Evolutionary conservation across 1,284 basidiomycete species (phyloP), one percentile per base, ranked within the genome.

Genomic region (Trichosporon ovoides): DNA sequence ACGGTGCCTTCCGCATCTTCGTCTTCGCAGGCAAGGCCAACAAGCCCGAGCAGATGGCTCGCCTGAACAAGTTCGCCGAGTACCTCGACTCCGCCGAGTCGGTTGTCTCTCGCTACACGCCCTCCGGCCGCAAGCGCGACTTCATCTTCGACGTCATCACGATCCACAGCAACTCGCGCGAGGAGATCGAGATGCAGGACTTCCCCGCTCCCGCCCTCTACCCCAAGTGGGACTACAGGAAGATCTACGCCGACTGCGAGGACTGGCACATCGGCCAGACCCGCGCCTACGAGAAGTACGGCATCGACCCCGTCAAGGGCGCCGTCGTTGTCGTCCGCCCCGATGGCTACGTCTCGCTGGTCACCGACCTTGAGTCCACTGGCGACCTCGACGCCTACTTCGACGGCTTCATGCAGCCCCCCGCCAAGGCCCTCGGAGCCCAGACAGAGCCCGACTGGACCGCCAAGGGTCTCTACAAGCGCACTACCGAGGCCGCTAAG

Each of bases 241-340:
- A 55, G 55, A 59, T 62, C 55, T 62, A 59, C 55, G 55, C 61
- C 52, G 61, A 62, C 61, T 52, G 49, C 36, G 55, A 38, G 49
- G 48, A 58, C 37, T 62, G 56, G 55, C 61, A 55, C 61, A 59
- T 48, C 61, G 61, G 33, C 63, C 38, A 54, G 52, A 28, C 49
- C 35, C 38, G 59, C 16, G 37, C 57, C 24, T 59, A 72, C 58
- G 59, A 67, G 38, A 50, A 38, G 4, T 71, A 66, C 54, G 71
- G 71, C 16, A 59, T 73, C 37, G 65, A 70, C 53, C 34, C 52
- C 3, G 37, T 55, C 46, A 52, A 52, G 28, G 70, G 71, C 24
- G 64, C 61, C 1, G 52, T 71, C 10, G 53, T 70, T 6, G 69
- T 72, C 24, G 48, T 71, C 40, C 62, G 71, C 33, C 71, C 71